Conservation (phyloP, 495 filamentous ascomycete species). For the Podospora appendiculata region DNA sequence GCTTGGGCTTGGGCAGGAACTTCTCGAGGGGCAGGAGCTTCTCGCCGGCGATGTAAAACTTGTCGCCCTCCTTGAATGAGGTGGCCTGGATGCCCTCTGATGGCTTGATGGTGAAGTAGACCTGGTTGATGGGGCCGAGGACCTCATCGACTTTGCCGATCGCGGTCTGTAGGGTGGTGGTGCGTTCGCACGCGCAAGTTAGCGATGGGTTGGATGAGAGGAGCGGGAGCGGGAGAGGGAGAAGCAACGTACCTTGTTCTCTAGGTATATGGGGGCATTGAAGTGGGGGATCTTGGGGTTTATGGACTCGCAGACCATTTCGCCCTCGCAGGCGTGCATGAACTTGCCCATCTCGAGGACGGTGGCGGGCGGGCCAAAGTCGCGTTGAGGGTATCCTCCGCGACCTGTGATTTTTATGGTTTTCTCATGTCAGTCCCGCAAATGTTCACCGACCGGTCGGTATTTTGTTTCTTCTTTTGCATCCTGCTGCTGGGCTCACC, state of each 20-base stretch:
- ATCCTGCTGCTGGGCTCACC: conserved; percentile 2
- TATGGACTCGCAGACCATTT: conserved; percentile 88
- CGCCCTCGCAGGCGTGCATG: conserved; percentile 89
- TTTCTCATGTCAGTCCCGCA: background rate
- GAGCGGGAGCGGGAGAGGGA: background rate
- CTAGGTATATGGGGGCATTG: conserved; percentile 96
- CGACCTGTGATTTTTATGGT: conserved; percentile 28
- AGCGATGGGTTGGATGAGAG: background rate
- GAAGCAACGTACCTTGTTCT: conserved; percentile 70
- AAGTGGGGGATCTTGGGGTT: conserved; percentile 98
- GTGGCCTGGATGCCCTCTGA: conserved; percentile 87
- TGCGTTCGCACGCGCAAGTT: background rate
- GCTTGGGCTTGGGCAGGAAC: conserved; percentile 94
- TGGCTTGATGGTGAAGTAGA: conserved; percentile 97
- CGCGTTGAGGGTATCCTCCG: conserved; percentile 44
- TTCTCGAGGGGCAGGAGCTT: conserved; percentile 91
- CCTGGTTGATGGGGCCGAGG: conserved; percentile 88
- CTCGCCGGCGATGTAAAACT: conserved; percentile 90
- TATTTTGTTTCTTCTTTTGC: too few species aligned
- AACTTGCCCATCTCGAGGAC: conserved; percentile 82
- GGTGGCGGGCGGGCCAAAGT: conserved; percentile 44
- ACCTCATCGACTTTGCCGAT: conserved; percentile 95
- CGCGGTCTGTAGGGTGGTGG: conserved; percentile 49
- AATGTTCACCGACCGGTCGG: too few species aligned
- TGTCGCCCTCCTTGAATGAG: conserved; percentile 92